Conservation (phyloP, 2,329 filamentous ascomycete species). For the Calonectria hongkongensis region DNA sequence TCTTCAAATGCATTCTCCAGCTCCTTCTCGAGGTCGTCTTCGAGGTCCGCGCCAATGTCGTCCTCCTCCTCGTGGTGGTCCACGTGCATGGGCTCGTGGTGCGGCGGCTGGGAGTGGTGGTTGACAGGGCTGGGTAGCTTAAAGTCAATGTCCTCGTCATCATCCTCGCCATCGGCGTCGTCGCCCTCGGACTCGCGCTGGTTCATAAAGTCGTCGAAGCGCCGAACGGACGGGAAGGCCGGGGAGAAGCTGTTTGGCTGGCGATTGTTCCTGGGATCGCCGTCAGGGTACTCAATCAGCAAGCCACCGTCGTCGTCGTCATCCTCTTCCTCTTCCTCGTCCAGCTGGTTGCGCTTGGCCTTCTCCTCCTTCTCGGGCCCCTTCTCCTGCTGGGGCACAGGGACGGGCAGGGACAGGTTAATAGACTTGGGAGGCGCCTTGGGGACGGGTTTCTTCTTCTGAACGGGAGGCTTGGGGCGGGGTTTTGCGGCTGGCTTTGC, state of each 20-base stretch:
- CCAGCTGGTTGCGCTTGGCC: constrained; percentile 59
- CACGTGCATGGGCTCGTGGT: constrained; percentile 55
- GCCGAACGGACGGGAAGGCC: constrained; percentile 67
- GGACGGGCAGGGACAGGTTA: constrained; percentile 61
- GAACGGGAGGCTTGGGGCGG: constrained; percentile 43
- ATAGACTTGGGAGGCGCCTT: constrained; percentile 59
- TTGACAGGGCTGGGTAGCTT: constrained; percentile 74
- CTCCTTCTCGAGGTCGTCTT: constrained; percentile 69
- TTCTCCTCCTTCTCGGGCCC: constrained; percentile 47
- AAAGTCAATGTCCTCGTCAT: constrained; percentile 69
- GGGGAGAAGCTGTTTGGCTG: constrained; percentile 68
- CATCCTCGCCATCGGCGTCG: constrained; percentile 68
- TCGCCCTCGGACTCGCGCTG: constrained; percentile 68
- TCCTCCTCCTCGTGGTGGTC: constrained; percentile 54
- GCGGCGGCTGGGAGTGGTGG: constrained; percentile 55
- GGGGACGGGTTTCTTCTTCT: constrained; percentile 57
- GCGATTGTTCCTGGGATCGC: constrained; percentile 59
- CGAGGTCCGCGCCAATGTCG: constrained; percentile 58
- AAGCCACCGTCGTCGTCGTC: constrained; percentile 75
- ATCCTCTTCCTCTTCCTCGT: constrained; percentile 72
- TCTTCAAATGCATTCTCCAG: constrained; percentile 71
- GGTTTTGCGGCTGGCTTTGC: constrained; percentile 45
- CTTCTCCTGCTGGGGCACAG: constrained; percentile 46
- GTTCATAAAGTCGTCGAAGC: constrained; percentile 73
- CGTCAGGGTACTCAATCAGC: constrained; percentile 76